Conservation (phyloP, 2,329 filamentous ascomycete genomes). For the Didymella exigua region DNA sequence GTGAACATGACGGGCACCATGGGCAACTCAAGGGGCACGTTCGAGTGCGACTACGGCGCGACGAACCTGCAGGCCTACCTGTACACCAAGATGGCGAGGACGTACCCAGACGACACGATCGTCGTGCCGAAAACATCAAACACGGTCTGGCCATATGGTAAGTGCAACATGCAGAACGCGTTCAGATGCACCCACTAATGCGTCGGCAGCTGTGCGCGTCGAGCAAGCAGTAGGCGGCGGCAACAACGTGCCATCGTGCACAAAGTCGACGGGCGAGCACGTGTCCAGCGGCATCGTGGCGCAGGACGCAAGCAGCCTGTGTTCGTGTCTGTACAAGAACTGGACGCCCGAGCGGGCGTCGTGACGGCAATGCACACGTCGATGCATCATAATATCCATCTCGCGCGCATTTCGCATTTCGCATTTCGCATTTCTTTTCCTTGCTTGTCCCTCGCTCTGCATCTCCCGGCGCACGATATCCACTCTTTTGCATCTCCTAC, state of each 20-base stretch:
- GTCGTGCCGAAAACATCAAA: constrained; percentile 36
- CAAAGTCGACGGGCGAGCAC: constrained; percentile 46
- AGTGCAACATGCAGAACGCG: neutral
- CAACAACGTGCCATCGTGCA: constrained; percentile 61
- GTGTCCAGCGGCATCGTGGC: constrained; percentile 45
- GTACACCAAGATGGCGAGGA: constrained; percentile 61
- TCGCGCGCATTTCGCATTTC: too few species aligned
- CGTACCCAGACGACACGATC: constrained; percentile 44
- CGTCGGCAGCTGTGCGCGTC: constrained; percentile 57
- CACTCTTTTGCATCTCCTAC: neutral
- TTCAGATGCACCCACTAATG: constrained; percentile 10
- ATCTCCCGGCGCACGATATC: constrained; percentile 11
- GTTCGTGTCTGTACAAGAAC: constrained; percentile 56
- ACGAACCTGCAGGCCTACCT: constrained; percentile 63
- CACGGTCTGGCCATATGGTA: constrained; percentile 46
- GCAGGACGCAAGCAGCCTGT: constrained; percentile 45
- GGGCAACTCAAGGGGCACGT: constrained; percentile 52
- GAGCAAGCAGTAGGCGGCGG: constrained; percentile 58
- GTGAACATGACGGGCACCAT: constrained; percentile 57
- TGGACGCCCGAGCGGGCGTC: constrained; percentile 30
- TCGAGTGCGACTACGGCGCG: constrained; percentile 64
- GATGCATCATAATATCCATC: too few species aligned
- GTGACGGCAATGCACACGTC: neutral
- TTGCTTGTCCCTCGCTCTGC: neutral
- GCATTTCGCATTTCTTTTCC: too few species aligned